phyloP scores from a whole-genome alignment of 2,329 filamentous ascomycete species.

The Ceratocystiopsis sp. region DNA sequence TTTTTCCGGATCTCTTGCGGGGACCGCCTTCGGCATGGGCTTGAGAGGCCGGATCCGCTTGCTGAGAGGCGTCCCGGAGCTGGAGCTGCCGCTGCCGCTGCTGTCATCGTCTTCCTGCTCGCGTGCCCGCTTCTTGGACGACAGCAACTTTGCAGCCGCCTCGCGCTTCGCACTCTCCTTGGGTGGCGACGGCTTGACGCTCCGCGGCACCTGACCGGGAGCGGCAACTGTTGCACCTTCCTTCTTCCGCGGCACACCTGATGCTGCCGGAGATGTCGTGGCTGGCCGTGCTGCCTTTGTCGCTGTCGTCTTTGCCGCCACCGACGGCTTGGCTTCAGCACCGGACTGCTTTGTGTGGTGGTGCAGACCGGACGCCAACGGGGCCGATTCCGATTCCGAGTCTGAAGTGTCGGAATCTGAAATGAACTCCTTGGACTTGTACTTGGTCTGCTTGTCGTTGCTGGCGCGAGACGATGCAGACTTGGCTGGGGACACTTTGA shows the following conservation, averaged over 20 bases:
- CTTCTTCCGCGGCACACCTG: constrained; percentile 6
- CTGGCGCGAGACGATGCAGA: constrained; percentile 18
- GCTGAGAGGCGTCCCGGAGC: constrained; percentile 39
- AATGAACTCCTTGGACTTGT: constrained; percentile 38
- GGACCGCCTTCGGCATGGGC: constrained; percentile 3
- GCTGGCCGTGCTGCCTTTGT: constrained; percentile 2
- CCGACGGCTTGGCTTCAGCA: constrained; percentile 1
- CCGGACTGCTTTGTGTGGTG: neutral
- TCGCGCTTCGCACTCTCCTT: constrained; percentile 7
- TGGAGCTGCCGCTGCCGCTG: constrained; percentile 43
- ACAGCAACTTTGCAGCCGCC: constrained; percentile 14
- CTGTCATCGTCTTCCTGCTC: constrained; percentile 34
- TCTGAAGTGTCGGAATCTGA: constrained; percentile 38
- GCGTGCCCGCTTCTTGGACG: constrained; percentile 33
- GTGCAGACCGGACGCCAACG: constrained; percentile 16
- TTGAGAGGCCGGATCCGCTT: constrained; percentile 35
- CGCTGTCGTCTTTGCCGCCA: constrained; percentile 8
- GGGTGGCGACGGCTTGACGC: constrained; percentile 3
- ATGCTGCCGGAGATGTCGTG: neutral
- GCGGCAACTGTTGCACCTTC: neutral
- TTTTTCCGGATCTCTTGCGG: neutral
- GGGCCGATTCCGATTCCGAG: constrained; percentile 20
- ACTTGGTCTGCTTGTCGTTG: constrained; percentile 21
- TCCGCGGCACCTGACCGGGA: constrained; percentile 6
- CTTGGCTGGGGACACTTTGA: constrained; percentile 24